These are phyloP conservation scores for Chlorella sorokiniana DNA, from an alignment of 139 green algal genomes.

Conservation along the genomic window DNA sequence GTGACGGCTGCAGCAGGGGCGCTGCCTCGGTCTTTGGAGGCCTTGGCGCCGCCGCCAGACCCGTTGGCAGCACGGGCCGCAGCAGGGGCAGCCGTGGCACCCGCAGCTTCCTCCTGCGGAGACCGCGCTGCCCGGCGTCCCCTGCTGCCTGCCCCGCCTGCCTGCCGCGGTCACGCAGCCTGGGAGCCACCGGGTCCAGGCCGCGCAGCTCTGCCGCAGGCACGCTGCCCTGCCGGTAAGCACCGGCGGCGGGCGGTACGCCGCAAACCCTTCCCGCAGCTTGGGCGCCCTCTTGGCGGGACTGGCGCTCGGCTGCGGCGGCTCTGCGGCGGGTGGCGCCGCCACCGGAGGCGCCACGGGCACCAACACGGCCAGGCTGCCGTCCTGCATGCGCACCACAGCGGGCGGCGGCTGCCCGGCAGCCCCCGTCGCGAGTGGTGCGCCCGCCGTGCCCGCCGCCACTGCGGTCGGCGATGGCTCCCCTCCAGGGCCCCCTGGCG, in stretches of 20 bases:
- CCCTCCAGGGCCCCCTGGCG: neutral
- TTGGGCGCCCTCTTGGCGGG: neutral
- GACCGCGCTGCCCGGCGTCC: neutral
- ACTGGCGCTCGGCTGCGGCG: neutral
- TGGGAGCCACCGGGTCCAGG: neutral
- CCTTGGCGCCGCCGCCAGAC: too few relatives aligned
- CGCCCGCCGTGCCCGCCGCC: neutral
- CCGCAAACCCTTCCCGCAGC: conserved; percentile 20
- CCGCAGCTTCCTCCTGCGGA: too few relatives aligned
- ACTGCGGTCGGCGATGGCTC: neutral
- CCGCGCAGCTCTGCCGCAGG: neutral
- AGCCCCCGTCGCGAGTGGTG: neutral
- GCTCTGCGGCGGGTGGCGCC: neutral
- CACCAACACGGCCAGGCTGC: conserved; percentile 22
- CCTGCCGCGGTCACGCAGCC: neutral
- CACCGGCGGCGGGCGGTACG: conserved; percentile 31
- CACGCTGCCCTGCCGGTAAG: conserved; percentile 4
- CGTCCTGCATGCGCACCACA: conserved; percentile 24
- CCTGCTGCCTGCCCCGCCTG: neutral
- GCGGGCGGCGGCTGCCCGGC: neutral
- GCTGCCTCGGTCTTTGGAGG: neutral
- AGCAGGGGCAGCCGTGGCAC: too few relatives aligned
- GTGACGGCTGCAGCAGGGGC: neutral
- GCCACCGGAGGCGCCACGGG: neutral
- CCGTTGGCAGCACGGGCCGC: too few relatives aligned